Base-by-base conservation (phyloP, 2,329 filamentous ascomycete genomes). In the Berkeleyomyces basicola region DNA sequence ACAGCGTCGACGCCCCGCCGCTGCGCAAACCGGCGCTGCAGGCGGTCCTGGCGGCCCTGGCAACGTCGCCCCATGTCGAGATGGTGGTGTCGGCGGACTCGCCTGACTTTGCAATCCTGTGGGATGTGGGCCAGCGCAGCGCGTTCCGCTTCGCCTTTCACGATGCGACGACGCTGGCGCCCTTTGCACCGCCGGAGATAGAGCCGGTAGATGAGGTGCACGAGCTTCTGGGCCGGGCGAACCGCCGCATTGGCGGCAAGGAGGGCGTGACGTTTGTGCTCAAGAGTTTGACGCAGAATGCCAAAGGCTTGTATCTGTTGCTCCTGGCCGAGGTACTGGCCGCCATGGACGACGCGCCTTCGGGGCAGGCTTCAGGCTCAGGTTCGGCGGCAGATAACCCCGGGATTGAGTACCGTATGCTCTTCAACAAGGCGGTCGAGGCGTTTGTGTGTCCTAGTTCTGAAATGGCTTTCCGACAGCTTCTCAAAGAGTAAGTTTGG, bases 381-480 rank as follows among this genome's bases (percentile, higher is more conserved):
- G 43, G 51, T 31, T 55, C 51, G 7, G 40, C 49, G 10, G 39
- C 14, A 11, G 64, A 65, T 11, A 79, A 81, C 42, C 78, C 82
- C 2, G 90, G 88, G 0, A 84, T 99, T 14, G 92, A 97, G 74
- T 97, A 96, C 71, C 80, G 90, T 31, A 85, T 90, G 68, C 73
- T 99, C 67, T 99, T 97, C 70, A 90, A 95, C 71, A 96, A 96
- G 75, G 91, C 93, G 2, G 87, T 92, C 4, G 91, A 96, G 74
- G 90, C 96, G 70, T 97, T 99, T 72, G 93, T 99, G 59, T 96
- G 92, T 72, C 65, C 66, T 7, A 93, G 88, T 68, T 96, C 88
- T 65, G 93, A 97, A 75, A 90, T 97, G 81, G 90, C 89, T 66
- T 97, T 97, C 75, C 81, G 93, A 65, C 96, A 91, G 36, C 72